These are phyloP conservation scores for Aspergillus funiculosus DNA, from an alignment of 495 filamentous ascomycete genomes.

Conservation along the genomic window DNA sequence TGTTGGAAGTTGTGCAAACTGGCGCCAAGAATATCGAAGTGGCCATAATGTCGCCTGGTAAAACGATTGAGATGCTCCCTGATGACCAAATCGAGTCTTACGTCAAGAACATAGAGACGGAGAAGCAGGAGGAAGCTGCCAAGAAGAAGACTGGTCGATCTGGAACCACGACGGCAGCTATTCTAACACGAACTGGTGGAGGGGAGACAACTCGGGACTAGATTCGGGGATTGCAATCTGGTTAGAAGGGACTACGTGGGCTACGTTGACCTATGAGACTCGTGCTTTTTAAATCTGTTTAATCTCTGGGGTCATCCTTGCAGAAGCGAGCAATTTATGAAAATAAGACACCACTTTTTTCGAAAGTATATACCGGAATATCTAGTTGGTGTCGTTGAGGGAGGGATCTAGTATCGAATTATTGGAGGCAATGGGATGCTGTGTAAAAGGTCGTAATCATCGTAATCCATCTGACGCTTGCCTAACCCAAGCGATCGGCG, in stretches of 20 bases:
- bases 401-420: background rate
- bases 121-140: slow-evolving; percentile 97
- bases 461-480: slow-evolving; percentile 16
- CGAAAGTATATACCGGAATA: background rate
- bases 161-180: slow-evolving; percentile 71
- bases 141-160: slow-evolving; percentile 88
- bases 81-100: slow-evolving; percentile 93
- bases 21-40: slow-evolving; percentile 99
- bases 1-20: slow-evolving; percentile 96
- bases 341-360: slow-evolving; percentile 2
- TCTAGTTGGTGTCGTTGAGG: background rate
- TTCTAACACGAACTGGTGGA: slow-evolving; percentile 62
- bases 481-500: slow-evolving; percentile 67
- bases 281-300: slow-evolving; percentile 6
- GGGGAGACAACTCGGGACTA: slow-evolving; percentile 31
- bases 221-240: slow-evolving; percentile 1
- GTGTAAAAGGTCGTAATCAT: slow-evolving; percentile 31
- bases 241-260: slow-evolving; percentile 8
- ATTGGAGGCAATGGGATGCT: background rate
- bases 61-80: slow-evolving; percentile 86
- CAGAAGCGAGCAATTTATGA: slow-evolving; percentile 13
- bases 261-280: slow-evolving; percentile 6
- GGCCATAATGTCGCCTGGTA: slow-evolving; percentile 94
- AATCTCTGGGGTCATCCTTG: slow-evolving; percentile 10
- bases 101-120: slow-evolving; percentile 96